These are phyloP conservation scores for Umbelopsis sp. DNA, from an alignment of 192 early-diverging fungal species.

Conservation along the genomic window DNA sequence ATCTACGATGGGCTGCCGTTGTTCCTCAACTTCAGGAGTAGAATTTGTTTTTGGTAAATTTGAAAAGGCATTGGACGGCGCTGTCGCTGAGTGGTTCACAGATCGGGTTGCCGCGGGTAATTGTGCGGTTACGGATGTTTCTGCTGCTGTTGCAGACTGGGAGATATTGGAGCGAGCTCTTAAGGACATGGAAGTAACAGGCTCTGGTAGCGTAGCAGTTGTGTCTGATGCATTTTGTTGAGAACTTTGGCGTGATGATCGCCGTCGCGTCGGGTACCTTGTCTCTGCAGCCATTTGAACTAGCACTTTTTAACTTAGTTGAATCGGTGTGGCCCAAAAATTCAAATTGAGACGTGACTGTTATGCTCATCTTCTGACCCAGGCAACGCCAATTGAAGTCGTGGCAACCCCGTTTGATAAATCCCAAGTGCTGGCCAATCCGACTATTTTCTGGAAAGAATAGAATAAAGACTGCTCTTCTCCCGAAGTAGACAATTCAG, in stretches of 20 bases:
- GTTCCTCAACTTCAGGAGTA: neutral
- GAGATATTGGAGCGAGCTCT: neutral
- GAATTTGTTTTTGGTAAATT: neutral
- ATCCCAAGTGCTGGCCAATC: no score
- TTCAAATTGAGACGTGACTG: neutral
- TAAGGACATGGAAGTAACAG: neutral
- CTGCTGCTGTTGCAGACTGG: neutral
- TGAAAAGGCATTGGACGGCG: neutral
- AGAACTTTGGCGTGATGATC: neutral
- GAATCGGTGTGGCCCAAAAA: neutral
- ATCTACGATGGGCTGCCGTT: neutral
- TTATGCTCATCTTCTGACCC: neutral
- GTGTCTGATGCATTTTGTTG: neutral
- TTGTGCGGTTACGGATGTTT: no score
- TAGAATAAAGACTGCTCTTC: neutral
- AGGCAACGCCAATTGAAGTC: no score
- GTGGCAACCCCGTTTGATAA: no score
- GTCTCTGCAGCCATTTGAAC: neutral
- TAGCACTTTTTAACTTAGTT: neutral
- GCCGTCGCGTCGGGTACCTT: conserved; percentile 4
- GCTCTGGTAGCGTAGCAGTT: neutral
- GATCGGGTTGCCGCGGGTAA: no score
- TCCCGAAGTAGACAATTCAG: neutral
- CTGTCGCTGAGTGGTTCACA: no score
- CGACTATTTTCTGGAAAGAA: no score